A percentile compares a stretch with the other conserved stretches of the same genome.
These are phyloP conservation scores for Talaromyces sp. DNA, from an alignment of 2,329 filamentous ascomycete genomes.

Conservation along the genomic window DNA sequence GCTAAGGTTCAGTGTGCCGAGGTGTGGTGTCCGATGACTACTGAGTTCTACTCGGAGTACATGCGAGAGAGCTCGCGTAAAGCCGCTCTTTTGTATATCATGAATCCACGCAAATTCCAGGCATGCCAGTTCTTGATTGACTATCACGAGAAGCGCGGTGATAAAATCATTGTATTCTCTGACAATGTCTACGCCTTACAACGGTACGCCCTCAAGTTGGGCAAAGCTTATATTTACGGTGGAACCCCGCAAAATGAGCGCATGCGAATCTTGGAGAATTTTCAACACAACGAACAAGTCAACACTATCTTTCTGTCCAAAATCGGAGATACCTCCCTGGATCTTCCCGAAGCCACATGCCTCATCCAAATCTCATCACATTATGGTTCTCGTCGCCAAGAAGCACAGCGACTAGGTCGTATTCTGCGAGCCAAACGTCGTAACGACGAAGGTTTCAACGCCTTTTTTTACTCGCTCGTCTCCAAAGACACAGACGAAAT, in stretches of 20 bases:
- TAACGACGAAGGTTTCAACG: slow-evolving; percentile 98
- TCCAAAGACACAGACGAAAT: slow-evolving; percentile 98
- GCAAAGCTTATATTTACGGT: slow-evolving; percentile 88
- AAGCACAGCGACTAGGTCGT: slow-evolving; percentile 87
- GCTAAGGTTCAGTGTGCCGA: slow-evolving; percentile 96
- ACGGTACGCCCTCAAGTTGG: slow-evolving; percentile 75
- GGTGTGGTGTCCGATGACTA: slow-evolving; percentile 99
- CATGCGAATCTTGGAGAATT: slow-evolving; percentile 83
- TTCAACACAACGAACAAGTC: slow-evolving; percentile 84
- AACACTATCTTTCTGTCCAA: slow-evolving; percentile 96
- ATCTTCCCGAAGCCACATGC: slow-evolving; percentile 92
- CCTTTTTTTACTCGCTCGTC: slow-evolving; percentile 96
- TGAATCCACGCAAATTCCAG: slow-evolving; percentile 97
- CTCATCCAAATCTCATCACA: slow-evolving; percentile 97
- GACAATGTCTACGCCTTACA: slow-evolving; percentile 94
- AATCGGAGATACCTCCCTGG: slow-evolving; percentile 96
- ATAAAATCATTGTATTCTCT: slow-evolving; percentile 98
- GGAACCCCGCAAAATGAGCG: slow-evolving; percentile 83
- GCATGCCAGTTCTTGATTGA: slow-evolving; percentile 98
- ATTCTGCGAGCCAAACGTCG: slow-evolving; percentile 92
- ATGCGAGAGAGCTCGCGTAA: slow-evolving; percentile 66
- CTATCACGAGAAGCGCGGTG: slow-evolving; percentile 88
- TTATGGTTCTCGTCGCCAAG: slow-evolving; percentile 93
- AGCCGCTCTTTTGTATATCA: slow-evolving; percentile 74
- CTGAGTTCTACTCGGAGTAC: slow-evolving; percentile 96